These are phyloP conservation scores for Cladosporium cucumerinum DNA, from an alignment of 2,329 filamentous ascomycete genomes.

Conservation along the genomic window DNA sequence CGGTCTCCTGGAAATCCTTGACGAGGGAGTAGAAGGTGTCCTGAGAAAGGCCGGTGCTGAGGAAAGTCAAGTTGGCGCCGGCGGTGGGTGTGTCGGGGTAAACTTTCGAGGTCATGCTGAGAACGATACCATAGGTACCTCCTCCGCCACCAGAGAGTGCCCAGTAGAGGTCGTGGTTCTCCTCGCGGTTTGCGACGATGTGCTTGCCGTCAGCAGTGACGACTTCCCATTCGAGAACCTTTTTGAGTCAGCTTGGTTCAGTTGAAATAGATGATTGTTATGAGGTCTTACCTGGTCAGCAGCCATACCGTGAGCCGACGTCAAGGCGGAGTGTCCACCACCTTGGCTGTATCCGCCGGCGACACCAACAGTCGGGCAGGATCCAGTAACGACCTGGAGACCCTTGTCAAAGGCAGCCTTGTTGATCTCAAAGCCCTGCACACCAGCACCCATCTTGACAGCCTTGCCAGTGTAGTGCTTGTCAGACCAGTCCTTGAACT, in stretches of 20 bases:
- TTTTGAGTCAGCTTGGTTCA: background rate
- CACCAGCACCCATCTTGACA: conserved; percentile 53
- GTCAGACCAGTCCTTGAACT: conserved; percentile 43
- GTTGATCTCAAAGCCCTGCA: conserved; percentile 51
- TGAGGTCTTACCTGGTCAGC: conserved; percentile 48
- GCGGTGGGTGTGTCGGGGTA: conserved; percentile 45
- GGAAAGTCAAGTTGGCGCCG: conserved; percentile 47
- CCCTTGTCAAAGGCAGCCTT: conserved; percentile 43
- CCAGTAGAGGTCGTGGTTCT: conserved; percentile 61
- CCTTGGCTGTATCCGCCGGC: conserved; percentile 60
- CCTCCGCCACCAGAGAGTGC: conserved; percentile 59
- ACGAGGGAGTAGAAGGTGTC: conserved; percentile 52
- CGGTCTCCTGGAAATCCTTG: conserved; percentile 44
- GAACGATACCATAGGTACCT: conserved; percentile 57
- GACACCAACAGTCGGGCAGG: conserved; percentile 54
- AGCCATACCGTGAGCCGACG: conserved; percentile 53
- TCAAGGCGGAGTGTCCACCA: conserved; percentile 57
- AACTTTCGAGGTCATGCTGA: conserved; percentile 54
- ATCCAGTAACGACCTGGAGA: conserved; percentile 54
- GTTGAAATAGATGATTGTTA: background rate
- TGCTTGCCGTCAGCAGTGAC: conserved; percentile 50
- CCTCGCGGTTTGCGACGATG: conserved; percentile 45
- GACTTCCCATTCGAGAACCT: conserved; percentile 44
- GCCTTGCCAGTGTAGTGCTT: conserved; percentile 50
- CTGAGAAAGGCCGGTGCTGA: conserved; percentile 22